Evolutionary conservation across 257 asterid genomes (phyloP).

Genomic region (Perilla frutescens): DNA sequence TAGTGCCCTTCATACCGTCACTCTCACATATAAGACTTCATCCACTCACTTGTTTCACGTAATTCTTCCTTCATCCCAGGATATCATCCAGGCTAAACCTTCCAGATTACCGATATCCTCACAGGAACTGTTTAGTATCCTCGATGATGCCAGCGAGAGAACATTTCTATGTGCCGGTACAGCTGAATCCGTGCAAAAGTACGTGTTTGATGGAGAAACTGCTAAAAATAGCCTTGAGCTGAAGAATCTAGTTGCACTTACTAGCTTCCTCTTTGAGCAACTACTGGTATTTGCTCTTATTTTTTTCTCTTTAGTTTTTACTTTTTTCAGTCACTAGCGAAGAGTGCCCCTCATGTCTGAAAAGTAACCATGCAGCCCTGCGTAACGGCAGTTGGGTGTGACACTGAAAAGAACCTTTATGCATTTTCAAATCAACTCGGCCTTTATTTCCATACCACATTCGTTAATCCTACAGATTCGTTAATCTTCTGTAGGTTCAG

Average conservation of each 20-base stretch:
- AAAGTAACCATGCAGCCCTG: slow-evolving; percentile 28
- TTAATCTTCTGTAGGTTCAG: slow-evolving; percentile 18
- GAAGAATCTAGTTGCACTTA: slow-evolving; percentile 81
- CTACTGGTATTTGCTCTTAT: slow-evolving; percentile 65
- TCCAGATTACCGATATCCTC: slow-evolving; percentile 74
- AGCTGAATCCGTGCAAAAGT: slow-evolving; percentile 75
- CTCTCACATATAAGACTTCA: slow-evolving; percentile 24
- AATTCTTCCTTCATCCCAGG: slow-evolving; percentile 57
- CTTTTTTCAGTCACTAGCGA: slow-evolving; percentile 3
- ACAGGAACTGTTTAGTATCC: slow-evolving; percentile 72
- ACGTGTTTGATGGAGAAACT: slow-evolving; percentile 76
- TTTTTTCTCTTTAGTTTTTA: slow-evolving; percentile 6
- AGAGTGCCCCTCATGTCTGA: slow-evolving; percentile 16
- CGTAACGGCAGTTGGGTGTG: slow-evolving; percentile 14
- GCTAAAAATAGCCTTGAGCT: slow-evolving; percentile 67
- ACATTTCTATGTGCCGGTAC: slow-evolving; percentile 94
- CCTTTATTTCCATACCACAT: neutral
- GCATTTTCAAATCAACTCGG: slow-evolving; percentile 1
- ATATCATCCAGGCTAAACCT: slow-evolving; percentile 72
- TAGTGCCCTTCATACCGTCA: slow-evolving; percentile 29
- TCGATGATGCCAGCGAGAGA: slow-evolving; percentile 95
- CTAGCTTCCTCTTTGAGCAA: slow-evolving; percentile 84
- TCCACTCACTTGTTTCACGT: slow-evolving; percentile 26
- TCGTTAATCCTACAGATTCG: slow-evolving; percentile 16
- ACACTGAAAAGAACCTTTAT: slow-evolving; percentile 23